A percentile compares a stretch with the other conserved stretches of the same genome.
Evolutionary conservation across 495 filamentous ascomycete species (phyloP).

Genomic region (Alectoria sarmentosa): DNA sequence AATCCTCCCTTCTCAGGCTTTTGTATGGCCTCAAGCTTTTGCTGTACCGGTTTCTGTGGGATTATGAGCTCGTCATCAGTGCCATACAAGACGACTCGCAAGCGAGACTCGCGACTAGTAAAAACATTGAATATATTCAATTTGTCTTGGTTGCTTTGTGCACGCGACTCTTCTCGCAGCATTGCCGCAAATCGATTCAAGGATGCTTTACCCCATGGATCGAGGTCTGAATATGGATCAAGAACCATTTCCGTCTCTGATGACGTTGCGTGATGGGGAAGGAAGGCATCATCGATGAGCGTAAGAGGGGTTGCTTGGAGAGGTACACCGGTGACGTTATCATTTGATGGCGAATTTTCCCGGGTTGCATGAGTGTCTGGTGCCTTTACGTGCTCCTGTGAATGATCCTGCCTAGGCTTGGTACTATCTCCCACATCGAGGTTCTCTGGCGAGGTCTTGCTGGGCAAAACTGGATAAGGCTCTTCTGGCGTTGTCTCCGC

Average conservation of each 20-base stretch:
- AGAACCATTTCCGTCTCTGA: conserved; percentile 13
- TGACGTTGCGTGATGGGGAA: not conserved
- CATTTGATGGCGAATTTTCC: not conserved
- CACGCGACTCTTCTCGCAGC: conserved; percentile 46
- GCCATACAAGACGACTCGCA: conserved; percentile 47
- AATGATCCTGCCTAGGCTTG: not conserved
- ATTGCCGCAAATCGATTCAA: conserved; percentile 46
- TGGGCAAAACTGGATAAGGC: not conserved
- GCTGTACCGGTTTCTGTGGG: conserved; percentile 18
- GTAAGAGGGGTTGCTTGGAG: not conserved
- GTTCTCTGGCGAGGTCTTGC: not conserved
- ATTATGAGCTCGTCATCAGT: conserved; percentile 35
- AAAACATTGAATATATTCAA: conserved; percentile 47
- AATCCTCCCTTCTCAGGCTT: conserved; percentile 19
- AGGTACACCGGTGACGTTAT: not conserved
- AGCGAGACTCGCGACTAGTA: conserved; percentile 43
- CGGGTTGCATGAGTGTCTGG: not conserved
- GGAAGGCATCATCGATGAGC: not conserved
- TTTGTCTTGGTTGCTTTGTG: conserved; percentile 43
- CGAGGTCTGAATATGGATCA: conserved; percentile 45
- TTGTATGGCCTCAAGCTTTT: conserved; percentile 16
- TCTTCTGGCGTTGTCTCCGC: not conserved
- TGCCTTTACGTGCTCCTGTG: not conserved
- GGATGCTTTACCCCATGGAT: conserved; percentile 48
- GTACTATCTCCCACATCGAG: not conserved